A percentile compares a stretch with the other conserved stretches of the same genome.
Conservation (phyloP, 306 rosid genomes). For the Amphicarpaea edgeworthii region DNA sequence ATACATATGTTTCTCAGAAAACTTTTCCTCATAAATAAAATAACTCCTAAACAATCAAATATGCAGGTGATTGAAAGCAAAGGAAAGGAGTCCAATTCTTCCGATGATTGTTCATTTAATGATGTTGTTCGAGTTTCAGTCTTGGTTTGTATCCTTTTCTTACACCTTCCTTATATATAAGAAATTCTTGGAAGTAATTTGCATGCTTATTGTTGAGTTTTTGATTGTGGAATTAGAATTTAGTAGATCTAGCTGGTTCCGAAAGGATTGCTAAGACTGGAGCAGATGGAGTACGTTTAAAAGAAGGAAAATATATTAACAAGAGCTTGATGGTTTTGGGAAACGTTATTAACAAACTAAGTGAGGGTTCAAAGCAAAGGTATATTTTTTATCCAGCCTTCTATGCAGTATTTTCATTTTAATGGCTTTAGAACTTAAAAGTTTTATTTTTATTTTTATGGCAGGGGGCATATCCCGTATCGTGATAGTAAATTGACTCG, state of each 20-base stretch:
- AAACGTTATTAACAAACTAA: conserved; percentile 91
- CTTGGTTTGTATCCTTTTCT: conserved; percentile 68
- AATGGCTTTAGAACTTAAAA: not conserved
- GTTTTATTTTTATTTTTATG: too few species aligned
- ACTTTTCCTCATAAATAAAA: not conserved
- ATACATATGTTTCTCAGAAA: not conserved
- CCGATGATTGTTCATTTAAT: conserved; percentile 51
- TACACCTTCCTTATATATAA: conserved; percentile 16
- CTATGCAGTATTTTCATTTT: conserved; percentile 21
- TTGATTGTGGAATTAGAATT: conserved; percentile 73
- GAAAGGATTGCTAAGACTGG: conserved; percentile 98
- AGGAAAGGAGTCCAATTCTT: conserved; percentile 66
- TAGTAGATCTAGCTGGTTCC: conserved; percentile 97
- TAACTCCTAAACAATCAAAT: conserved; percentile 22
- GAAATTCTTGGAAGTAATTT: conserved; percentile 24
- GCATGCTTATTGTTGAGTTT: conserved; percentile 38
- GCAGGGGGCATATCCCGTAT: conserved; percentile 92
- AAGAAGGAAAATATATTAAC: conserved; percentile 96
- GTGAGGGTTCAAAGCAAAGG: conserved; percentile 92
- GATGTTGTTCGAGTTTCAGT: conserved; percentile 93
- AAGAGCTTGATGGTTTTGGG: conserved; percentile 97
- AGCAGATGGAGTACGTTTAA: conserved; percentile 91
- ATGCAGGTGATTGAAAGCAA: conserved; percentile 93
- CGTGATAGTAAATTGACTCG: conserved; percentile 99
- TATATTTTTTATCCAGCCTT: conserved; percentile 39